Evolutionary conservation across 768 basidiomycete species (phyloP).

Genomic region (Termitomyces sp.): DNA sequence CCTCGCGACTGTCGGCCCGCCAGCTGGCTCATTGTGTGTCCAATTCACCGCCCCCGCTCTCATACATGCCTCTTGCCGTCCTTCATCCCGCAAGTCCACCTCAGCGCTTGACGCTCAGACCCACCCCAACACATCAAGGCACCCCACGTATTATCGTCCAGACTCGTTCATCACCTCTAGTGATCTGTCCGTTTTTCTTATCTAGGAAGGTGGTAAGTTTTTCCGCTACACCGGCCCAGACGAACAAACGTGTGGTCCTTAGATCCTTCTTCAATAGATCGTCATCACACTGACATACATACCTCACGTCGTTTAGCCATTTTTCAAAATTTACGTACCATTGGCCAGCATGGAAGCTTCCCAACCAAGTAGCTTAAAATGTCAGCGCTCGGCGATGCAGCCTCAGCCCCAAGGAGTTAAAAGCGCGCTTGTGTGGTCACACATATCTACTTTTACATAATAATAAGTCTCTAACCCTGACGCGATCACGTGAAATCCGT

Average conservation of each 20-base stretch:
- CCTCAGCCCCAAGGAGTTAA: no score
- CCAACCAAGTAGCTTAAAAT: no score
- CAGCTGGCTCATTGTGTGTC: neutral
- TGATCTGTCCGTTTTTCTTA: constrained; percentile 10
- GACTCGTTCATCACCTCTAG: constrained; percentile 1
- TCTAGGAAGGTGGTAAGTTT: constrained; percentile 5
- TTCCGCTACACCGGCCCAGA: neutral
- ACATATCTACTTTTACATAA: no score
- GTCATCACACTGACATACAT: neutral
- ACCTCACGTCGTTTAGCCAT: no score
- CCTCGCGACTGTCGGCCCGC: neutral
- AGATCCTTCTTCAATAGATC: neutral
- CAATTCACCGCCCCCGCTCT: neutral
- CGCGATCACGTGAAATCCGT: constrained; percentile 2
- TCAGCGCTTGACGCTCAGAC: neutral
- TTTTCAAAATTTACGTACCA: no score
- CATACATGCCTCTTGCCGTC: neutral
- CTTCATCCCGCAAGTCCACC: neutral
- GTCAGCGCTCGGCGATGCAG: no score
- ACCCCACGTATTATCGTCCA: neutral
- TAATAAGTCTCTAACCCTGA: neutral
- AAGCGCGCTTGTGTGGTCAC: no score
- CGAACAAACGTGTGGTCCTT: neutral
- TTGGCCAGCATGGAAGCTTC: no score
- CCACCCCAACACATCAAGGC: neutral